Base-by-base conservation (phyloP, 139 green algal species). In the Asterochloris sp. region DNA sequence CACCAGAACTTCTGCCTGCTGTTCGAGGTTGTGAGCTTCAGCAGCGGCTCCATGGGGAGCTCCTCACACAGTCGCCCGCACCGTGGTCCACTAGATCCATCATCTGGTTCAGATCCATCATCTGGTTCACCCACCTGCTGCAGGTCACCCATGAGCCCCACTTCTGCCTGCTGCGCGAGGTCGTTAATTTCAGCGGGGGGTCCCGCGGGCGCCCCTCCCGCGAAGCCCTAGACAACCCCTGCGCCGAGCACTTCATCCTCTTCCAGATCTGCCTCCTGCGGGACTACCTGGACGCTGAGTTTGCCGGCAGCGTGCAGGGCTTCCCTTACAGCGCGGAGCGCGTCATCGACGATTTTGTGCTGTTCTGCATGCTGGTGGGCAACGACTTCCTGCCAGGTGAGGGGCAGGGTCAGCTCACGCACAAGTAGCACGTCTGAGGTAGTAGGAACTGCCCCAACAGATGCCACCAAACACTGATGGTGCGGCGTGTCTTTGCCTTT, bases 361-460 rank as follows among this genome's bases (percentile, higher is more conserved):
- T 99, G 0, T 91, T 99, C 76, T 98, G 93, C 89, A 98, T 98
- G 93, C 90, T 99, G 13, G 91, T 98, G 24, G 96, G 96, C 62
- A 99, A 99, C 84, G 95, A 98, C 85, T 99, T 98, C 80, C 80
- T 99, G 82, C 96, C 95, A 71, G 79, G 90, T 91, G 77, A 11
- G 82, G 24, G 38, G 38, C 38, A 54, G 38, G 38, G 38, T 54
- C 4, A 10, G 38, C 38, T 54, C 38, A 54, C 9, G 9, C 38
- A 54, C 4, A 54, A 6, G 38, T 54, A 54, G 2, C 38, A 54
- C 6, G 38, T 54, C 69, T n/a, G n/a, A n/a, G n/a, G 67, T 24
- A 27, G 4, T 9, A 73, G 67, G 67, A 9, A 2, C 23, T 23
- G 21, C 21, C 21, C 4, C 9, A 2, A 9, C 23, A 73, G 4